Evolutionary conservation across 169 alveolate species (phyloP), one percentile per base, ranked within the genome.

Genomic region (Pseudocohnilembus persalinus): DNA sequence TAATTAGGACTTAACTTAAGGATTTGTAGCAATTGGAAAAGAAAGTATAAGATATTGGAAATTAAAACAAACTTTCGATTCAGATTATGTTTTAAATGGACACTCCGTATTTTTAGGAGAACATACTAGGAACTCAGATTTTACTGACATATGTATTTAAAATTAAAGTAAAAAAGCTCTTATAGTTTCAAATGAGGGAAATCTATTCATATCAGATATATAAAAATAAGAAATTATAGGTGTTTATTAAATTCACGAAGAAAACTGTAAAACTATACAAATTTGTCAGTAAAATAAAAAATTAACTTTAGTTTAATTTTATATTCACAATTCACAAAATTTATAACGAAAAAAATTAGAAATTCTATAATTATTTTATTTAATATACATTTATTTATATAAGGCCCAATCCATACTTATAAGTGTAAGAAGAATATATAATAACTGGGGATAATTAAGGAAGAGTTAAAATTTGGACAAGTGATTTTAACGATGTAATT

Each of bases 21-120:
- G 84, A 16, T 49, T 79, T 16, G 31, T 79, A 1, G 63, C 75
- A 34, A 49, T 63, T 1, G 84, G 84, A 25, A 79, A 79, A 79
- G 84, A 79, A 63, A 79, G 63, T 79, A 64, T 79, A 1, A 79
- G 84, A 64, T 79, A 49, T 63, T 79, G 84, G 84, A 35, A 72
- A 33, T 27, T 79, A 25, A 79, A 79, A 29, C 63, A 73, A 49
- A 79, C 68, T 20, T 49, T 31, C 15, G 82, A 68, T 27, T 20
- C 16, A 32, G 82, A 77, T 29, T 28, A 34, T 6, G 76, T 79
- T 34, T 79, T 79, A 64, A 33, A 64, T n/a, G 32, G 64, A 24
- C 76, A 35, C 30, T 79, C 84, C 30, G 84, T 72, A 4, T 79
- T 35, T 64, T 35, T 79, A 26, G 84, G 84, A 26, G 84, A 79